Conservation (phyloP, 371 early-diverging fungal species). For the Dichotomocladium elegans region DNA sequence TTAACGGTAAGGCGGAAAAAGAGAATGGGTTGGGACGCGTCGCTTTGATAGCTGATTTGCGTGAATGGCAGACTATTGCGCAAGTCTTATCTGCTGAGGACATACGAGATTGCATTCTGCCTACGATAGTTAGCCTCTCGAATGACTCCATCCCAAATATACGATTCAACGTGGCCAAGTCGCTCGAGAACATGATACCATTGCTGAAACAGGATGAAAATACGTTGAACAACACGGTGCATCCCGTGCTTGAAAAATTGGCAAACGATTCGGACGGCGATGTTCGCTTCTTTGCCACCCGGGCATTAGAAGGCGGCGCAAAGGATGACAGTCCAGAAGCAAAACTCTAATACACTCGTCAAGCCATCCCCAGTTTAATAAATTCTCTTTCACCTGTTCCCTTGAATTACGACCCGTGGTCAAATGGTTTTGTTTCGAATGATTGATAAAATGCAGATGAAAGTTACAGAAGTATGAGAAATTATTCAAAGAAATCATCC, state of each 20-base stretch:
- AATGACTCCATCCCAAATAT: constrained; percentile 97
- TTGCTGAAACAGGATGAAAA: constrained; percentile 60
- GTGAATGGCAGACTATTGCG: constrained; percentile 80
- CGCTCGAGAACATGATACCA: constrained; percentile 79
- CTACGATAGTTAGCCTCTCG: constrained; percentile 81
- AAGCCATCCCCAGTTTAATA: no score
- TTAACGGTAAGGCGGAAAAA: constrained; percentile 84
- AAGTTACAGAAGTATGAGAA: no score
- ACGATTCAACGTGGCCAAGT: constrained; percentile 97
- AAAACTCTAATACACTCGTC: not conserved
- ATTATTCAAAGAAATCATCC: not conserved
- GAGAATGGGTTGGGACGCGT: not conserved
- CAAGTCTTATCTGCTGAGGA: constrained; percentile 83
- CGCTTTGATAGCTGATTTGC: not conserved
- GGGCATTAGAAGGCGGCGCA: constrained; percentile 55
- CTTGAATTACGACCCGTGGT: no score
- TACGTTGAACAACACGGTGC: constrained; percentile 62
- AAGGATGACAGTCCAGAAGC: not conserved
- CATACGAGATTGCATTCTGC: constrained; percentile 84
- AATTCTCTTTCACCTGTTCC: no score
- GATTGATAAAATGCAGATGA: no score
- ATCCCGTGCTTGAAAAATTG: constrained; percentile 79
- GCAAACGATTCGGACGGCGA: constrained; percentile 86
- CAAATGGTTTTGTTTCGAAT: no score
- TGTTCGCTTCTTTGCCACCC: constrained; percentile 86